Conservation (phyloP, 1,284 basidiomycete species). For the Hymenochaete sp. region DNA sequence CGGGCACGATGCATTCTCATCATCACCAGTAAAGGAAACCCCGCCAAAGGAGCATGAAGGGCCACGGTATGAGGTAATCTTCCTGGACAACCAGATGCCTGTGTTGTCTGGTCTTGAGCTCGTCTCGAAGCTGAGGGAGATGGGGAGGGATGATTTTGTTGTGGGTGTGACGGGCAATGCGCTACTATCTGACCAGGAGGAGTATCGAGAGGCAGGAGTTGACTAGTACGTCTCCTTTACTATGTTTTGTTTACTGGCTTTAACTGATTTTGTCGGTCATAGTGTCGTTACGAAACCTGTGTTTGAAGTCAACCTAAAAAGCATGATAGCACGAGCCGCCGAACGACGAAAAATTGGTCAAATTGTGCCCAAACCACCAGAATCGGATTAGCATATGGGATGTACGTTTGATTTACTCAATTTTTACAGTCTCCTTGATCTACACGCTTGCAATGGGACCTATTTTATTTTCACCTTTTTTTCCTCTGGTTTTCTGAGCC, state of each 20-base stretch:
- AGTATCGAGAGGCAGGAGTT: slow-evolving; percentile 20
- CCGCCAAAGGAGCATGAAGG: slow-evolving; percentile 9
- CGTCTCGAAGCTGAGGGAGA: slow-evolving; percentile 54
- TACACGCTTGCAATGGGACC: no score
- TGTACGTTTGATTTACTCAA: background rate
- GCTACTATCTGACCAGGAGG: slow-evolving; percentile 19
- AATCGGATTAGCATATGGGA: no score
- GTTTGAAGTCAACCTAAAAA: slow-evolving; percentile 46
- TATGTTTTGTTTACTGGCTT: background rate
- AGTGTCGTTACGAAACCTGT: slow-evolving; percentile 65
- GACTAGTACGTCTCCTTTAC: slow-evolving; percentile 48
- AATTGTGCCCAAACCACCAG: background rate
- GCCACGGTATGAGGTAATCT: slow-evolving; percentile 56
- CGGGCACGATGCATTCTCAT: slow-evolving; percentile 16
- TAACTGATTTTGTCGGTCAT: slow-evolving; percentile 5
- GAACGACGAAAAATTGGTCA: slow-evolving; percentile 33
- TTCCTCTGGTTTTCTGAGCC: slow-evolving; percentile 3
- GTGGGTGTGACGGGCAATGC: slow-evolving; percentile 54
- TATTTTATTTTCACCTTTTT: background rate
- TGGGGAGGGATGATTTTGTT: slow-evolving; percentile 65
- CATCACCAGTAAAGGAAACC: no score
- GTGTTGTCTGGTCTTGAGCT: slow-evolving; percentile 71
- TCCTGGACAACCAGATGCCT: slow-evolving; percentile 87
- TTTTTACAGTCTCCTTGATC: background rate
- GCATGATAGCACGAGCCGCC: slow-evolving; percentile 45